phyloP scores from a whole-genome alignment of 1,284 basidiomycete genomes.

The Ustilago esculenta region DNA sequence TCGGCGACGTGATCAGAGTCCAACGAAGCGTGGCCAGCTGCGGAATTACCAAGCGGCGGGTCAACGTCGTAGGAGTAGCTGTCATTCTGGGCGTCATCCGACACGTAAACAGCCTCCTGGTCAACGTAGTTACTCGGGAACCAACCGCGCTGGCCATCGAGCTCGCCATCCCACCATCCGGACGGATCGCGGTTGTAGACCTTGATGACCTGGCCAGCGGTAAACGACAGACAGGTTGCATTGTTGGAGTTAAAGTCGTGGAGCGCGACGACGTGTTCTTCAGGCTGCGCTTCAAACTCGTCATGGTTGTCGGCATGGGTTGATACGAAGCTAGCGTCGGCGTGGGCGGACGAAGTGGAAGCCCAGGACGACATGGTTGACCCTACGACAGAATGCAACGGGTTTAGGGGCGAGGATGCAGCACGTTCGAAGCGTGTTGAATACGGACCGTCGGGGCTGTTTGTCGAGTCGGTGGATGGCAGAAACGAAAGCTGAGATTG shows the following conservation, averaged over 20 bases:
- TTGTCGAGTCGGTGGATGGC: slow-evolving; percentile 17
- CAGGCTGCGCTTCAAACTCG: slow-evolving; percentile 30
- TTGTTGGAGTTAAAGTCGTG: slow-evolving; percentile 65
- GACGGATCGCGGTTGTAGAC: slow-evolving; percentile 85
- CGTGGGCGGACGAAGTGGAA: slow-evolving; percentile 18
- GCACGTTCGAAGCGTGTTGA: slow-evolving; percentile 23
- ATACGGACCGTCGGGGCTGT: slow-evolving; percentile 24
- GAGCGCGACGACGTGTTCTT: slow-evolving; percentile 66
- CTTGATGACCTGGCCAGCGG: slow-evolving; percentile 86
- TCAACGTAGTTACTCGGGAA: slow-evolving; percentile 81
- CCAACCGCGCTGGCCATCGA: slow-evolving; percentile 79
- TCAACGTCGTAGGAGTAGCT: slow-evolving; percentile 30
- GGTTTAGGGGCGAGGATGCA: slow-evolving; percentile 12
- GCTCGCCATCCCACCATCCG: slow-evolving; percentile 99
- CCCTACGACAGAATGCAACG: neutral
- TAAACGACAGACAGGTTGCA: slow-evolving; percentile 81
- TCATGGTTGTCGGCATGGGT: slow-evolving; percentile 16
- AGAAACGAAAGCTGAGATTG: slow-evolving; percentile 16
- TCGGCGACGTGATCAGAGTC: slow-evolving; percentile 24
- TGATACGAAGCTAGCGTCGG: slow-evolving; percentile 17
- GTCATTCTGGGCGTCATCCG: slow-evolving; percentile 30
- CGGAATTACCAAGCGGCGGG: slow-evolving; percentile 12
- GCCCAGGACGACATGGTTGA: slow-evolving; percentile 23
- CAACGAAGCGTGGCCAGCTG: slow-evolving; percentile 15
- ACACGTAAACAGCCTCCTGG: slow-evolving; percentile 46